Percentiles rank a stretch among this genome's conserved stretches.
Conservation (phyloP, 805 yeast species). For the Wickerhamiella nectarea region DNA sequence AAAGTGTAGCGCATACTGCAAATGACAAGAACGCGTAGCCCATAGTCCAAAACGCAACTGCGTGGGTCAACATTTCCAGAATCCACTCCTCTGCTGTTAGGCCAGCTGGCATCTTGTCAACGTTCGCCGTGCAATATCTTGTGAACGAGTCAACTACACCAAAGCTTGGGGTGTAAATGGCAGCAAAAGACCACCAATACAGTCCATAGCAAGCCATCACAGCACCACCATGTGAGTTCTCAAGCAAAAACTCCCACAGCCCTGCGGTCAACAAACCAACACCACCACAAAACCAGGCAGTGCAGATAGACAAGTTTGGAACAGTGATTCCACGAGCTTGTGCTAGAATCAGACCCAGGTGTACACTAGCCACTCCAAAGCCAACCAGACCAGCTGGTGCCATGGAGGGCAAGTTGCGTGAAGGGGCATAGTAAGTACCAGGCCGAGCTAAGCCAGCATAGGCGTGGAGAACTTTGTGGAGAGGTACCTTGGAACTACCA, state of each 20-base stretch:
- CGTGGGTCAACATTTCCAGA: constrained; percentile 22
- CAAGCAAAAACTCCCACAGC: constrained; percentile 52
- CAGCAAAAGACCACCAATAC: constrained; percentile 54
- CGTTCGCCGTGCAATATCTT: not conserved
- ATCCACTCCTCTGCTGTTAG: constrained; percentile 22
- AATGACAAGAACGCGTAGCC: constrained; percentile 51
- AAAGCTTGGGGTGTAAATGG: constrained; percentile 39
- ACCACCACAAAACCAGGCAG: constrained; percentile 54
- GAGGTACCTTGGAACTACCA: constrained; percentile 27
- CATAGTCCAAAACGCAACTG: constrained; percentile 30
- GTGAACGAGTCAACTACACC: constrained; percentile 27
- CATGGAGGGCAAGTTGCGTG: constrained; percentile 43
- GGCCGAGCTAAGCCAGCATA: constrained; percentile 46
- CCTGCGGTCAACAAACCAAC: constrained; percentile 50
- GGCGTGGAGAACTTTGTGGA: constrained; percentile 45
- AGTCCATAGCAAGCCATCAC: constrained; percentile 36
- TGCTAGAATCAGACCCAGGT: constrained; percentile 40
- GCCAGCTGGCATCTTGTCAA: constrained; percentile 1
- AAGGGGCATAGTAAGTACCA: constrained; percentile 32
- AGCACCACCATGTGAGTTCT: constrained; percentile 53
- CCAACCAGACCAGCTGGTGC: constrained; percentile 51
- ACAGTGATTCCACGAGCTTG: constrained; percentile 43
- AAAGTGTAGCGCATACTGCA: constrained; percentile 49
- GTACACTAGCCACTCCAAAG: constrained; percentile 50
- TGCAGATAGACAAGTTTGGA: constrained; percentile 43